These are phyloP conservation scores for Epicoccum sorghinum DNA, from an alignment of 2,329 filamentous ascomycete genomes.

Conservation along the genomic window DNA sequence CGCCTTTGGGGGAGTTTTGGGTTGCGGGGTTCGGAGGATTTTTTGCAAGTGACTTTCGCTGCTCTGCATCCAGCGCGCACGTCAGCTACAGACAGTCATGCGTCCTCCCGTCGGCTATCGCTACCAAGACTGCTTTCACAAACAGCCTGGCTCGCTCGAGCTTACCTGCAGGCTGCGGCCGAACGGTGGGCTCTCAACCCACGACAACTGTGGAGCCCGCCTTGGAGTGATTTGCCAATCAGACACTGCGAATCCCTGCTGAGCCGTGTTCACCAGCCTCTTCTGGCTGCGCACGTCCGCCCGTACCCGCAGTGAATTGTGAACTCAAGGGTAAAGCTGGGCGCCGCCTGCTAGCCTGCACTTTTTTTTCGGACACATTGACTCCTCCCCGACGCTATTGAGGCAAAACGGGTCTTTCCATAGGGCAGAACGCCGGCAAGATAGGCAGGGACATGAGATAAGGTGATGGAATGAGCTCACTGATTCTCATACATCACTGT, in stretches of 20 bases:
- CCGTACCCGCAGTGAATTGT: constrained; percentile 15
- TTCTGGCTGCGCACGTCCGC: constrained; percentile 17
- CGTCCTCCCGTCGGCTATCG: constrained; percentile 18
- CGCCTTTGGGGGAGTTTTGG: constrained; percentile 12
- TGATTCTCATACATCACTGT: neutral
- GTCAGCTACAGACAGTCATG: constrained; percentile 17
- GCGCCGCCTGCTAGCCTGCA: constrained; percentile 7
- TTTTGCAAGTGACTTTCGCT: constrained; percentile 13
- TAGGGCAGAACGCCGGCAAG: constrained; percentile 1
- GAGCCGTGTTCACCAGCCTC: constrained; percentile 9
- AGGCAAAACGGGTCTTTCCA: neutral
- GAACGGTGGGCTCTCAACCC: constrained; percentile 15
- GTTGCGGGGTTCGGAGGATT: constrained; percentile 10
- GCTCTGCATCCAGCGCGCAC: constrained; percentile 6
- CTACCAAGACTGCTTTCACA: constrained; percentile 7
- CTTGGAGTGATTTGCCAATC: constrained; percentile 8
- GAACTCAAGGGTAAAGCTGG: constrained; percentile 10
- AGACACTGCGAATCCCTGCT: neutral
- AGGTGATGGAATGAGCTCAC: constrained; percentile 6
- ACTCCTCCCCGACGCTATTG: constrained; percentile 13
- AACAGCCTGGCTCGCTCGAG: constrained; percentile 15
- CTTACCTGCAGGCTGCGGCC: constrained; percentile 24
- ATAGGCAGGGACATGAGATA: constrained; percentile 1
- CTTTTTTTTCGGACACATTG: constrained; percentile 11
- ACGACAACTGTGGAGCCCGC: constrained; percentile 10